Conservation (phyloP, 345 rosid species). For the Salix arbutifolia region DNA sequence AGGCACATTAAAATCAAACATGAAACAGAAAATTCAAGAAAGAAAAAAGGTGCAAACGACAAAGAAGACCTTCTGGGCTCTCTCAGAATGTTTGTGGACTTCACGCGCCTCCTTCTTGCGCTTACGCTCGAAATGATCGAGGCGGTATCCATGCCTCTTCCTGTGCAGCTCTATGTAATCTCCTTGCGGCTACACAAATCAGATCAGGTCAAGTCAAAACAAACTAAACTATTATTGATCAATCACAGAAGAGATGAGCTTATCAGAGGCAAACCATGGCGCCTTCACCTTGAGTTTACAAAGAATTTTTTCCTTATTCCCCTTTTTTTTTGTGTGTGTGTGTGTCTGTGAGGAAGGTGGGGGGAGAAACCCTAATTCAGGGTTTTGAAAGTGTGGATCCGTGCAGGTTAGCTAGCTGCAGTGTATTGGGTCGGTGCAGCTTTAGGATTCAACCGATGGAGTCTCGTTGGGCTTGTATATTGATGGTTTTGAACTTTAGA, state of each 20-base stretch:
- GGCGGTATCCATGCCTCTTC: slow-evolving; percentile 81
- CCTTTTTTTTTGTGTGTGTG: neutral
- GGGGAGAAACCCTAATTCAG: slow-evolving; percentile 1
- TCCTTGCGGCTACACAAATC: slow-evolving; percentile 71
- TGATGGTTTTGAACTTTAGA: neutral
- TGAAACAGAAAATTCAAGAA: neutral
- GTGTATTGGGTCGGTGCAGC: neutral
- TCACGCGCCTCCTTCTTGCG: slow-evolving; percentile 95
- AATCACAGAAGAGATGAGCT: neutral
- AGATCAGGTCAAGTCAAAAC: neutral
- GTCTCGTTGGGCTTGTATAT: neutral
- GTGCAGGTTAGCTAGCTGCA: neutral
- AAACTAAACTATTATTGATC: neutral
- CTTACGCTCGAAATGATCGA: slow-evolving; percentile 71
- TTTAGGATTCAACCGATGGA: neutral
- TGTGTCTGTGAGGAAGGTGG: neutral
- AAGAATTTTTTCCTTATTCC: neutral
- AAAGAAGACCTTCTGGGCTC: slow-evolving; percentile 55
- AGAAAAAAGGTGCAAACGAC: neutral
- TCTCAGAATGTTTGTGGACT: slow-evolving; percentile 67
- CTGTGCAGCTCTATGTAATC: slow-evolving; percentile 77
- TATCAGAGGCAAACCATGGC: slow-evolving; percentile 6
- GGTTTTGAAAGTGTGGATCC: neutral
- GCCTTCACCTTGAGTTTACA: neutral
- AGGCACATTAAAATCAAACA: neutral